These are phyloP conservation scores for Onygenales sp. DNA, from an alignment of 2,329 filamentous ascomycete species.

Conservation along the genomic window DNA sequence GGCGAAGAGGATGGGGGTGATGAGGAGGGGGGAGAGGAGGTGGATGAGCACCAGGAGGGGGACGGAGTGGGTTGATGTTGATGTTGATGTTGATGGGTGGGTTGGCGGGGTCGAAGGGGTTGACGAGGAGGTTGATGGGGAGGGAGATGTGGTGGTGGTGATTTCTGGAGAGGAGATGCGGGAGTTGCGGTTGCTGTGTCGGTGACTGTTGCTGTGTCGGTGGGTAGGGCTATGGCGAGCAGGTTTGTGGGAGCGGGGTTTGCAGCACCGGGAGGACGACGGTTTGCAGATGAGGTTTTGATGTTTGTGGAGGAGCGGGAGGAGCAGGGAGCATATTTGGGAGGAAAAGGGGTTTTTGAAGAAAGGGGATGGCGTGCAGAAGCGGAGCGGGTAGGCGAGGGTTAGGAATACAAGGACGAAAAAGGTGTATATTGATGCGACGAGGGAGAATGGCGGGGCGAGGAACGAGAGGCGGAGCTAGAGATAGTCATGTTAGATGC, in stretches of 20 bases:
- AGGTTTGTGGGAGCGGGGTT: conserved; percentile 4
- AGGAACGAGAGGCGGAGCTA: conserved; percentile 26
- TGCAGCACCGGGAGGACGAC: conserved; percentile 8
- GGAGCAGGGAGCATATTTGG: conserved; percentile 44
- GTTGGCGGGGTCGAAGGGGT: conserved; percentile 16
- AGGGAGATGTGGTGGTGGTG: conserved; percentile 5
- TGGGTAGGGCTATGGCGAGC: neutral
- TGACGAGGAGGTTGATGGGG: conserved; percentile 9
- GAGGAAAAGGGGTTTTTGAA: conserved; percentile 37
- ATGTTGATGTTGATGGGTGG: conserved; percentile 16
- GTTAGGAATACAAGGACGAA: conserved; percentile 42
- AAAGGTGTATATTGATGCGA: conserved; percentile 46
- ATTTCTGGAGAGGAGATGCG: neutral
- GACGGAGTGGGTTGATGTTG: conserved; percentile 26
- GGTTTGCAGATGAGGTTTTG: conserved; percentile 21
- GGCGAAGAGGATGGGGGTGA: conserved; percentile 46
- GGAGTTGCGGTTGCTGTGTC: neutral
- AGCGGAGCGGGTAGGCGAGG: conserved; percentile 43
- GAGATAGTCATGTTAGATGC: too few species aligned
- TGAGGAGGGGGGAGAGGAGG: conserved; percentile 47
- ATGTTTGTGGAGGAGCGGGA: conserved; percentile 43
- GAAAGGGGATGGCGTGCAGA: conserved; percentile 36
- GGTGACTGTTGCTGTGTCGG: neutral
- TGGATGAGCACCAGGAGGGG: conserved; percentile 41
- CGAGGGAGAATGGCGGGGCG: conserved; percentile 45